A percentile compares a stretch with the other conserved stretches of the same genome.
phyloP scores from a whole-genome alignment of 352 stramenopile species.

The Phytophthora brassicae region DNA sequence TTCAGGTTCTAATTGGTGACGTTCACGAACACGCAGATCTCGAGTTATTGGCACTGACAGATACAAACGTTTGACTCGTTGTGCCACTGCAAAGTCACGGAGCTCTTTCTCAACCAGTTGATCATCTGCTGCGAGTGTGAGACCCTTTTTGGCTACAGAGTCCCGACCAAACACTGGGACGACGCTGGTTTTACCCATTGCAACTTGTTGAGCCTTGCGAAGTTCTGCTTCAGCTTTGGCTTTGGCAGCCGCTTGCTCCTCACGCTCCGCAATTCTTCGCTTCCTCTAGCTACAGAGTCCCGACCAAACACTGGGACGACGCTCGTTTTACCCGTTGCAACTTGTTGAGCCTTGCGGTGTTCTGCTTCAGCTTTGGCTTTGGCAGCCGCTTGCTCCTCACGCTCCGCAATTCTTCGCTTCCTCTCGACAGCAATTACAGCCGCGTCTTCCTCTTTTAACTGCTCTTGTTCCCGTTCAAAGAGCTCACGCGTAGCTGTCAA shows the following conservation, averaged over 20 bases:
- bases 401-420: conserved; percentile 42
- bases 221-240: conserved; percentile 45
- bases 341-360: conserved; percentile 30
- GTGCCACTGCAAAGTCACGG: conserved; percentile 40
- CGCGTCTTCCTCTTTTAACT: conserved; percentile 48
- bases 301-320: conserved; percentile 44
- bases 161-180: conserved; percentile 48
- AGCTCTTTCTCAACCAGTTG: conserved; percentile 58
- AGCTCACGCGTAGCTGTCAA: conserved; percentile 56
- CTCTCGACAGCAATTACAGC: conserved; percentile 48
- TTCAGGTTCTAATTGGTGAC: conserved; percentile 49
- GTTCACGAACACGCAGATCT: conserved; percentile 42
- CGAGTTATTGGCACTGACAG: conserved; percentile 42
- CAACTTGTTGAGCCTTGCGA: conserved; percentile 25
- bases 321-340: conserved; percentile 20
- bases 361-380: conserved; percentile 51
- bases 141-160: conserved; percentile 56
- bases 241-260: conserved; percentile 54
- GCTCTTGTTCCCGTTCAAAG: conserved; percentile 59
- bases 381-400: conserved; percentile 48
- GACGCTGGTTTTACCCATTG: conserved; percentile 24
- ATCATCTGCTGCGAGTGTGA: conserved; percentile 58
- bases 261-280: conserved; percentile 40
- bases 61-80: conserved; percentile 54
- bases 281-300: conserved; percentile 54